Conservation (phyloP, 1,284 basidiomycete genomes). For the Pulveroboletus ridleyi region DNA sequence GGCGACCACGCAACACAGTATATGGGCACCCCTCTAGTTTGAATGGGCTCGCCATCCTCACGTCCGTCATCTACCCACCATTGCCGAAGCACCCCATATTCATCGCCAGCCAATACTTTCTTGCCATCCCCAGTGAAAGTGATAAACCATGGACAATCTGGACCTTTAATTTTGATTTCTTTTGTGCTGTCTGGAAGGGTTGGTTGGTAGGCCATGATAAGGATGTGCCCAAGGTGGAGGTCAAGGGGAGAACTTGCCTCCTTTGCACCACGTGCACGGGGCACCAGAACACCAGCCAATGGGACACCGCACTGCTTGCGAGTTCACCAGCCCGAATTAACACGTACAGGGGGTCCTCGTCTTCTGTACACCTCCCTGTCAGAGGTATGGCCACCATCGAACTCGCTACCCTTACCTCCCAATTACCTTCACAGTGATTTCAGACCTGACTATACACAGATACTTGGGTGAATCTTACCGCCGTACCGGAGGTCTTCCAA, state of each 20-base stretch:
- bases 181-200: not conserved
- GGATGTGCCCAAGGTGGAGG: too few species aligned
- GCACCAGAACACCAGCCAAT: not conserved
- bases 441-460: not conserved
- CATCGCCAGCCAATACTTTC: not conserved
- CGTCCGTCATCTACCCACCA: too few species aligned
- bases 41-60: too few species aligned
- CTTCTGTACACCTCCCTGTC: too few species aligned
- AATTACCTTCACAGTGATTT: too few species aligned
- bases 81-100: not conserved
- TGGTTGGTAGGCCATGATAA: too few species aligned
- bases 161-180: not conserved
- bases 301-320: not conserved
- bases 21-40: not conserved
- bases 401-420: conserved; percentile 60
- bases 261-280: not conserved
- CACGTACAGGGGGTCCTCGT: too few species aligned
- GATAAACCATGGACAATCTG: not conserved
- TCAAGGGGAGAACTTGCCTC: too few species aligned
- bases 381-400: conserved; percentile 68
- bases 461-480: conserved; percentile 63
- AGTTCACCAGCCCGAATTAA: too few species aligned
- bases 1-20: too few species aligned
- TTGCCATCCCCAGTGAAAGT: too few species aligned
- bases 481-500: conserved; percentile 78